phyloP scores from a whole-genome alignment of 1,284 basidiomycete genomes.

The Lentinus polychrous region DNA sequence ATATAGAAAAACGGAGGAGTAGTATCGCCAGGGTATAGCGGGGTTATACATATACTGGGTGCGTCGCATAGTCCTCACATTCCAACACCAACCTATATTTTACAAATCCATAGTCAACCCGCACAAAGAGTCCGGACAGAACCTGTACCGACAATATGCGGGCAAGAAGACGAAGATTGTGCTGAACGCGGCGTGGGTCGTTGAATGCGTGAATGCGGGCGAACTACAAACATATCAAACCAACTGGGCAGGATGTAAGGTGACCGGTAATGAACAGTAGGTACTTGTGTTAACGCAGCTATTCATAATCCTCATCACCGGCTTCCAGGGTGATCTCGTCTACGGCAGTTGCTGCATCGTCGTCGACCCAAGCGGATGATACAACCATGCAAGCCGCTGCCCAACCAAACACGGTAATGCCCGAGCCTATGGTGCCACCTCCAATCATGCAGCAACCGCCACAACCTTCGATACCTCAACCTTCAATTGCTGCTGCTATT shows the following conservation, averaged over 20 bases:
- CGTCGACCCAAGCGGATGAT: slow-evolving; percentile 12
- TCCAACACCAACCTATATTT: not conserved
- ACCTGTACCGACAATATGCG: slow-evolving; percentile 66
- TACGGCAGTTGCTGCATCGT: not conserved
- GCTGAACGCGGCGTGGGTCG: slow-evolving; percentile 63
- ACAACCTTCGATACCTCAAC: slow-evolving; percentile 12
- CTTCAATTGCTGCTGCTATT: slow-evolving; percentile 21
- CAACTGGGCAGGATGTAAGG: slow-evolving; percentile 73
- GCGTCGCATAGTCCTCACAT: slow-evolving; percentile 17
- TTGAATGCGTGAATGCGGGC: slow-evolving; percentile 61
- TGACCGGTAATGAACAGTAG: slow-evolving; percentile 68
- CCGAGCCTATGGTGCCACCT: slow-evolving; percentile 21
- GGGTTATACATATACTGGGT: slow-evolving; percentile 73
- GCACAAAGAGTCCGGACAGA: slow-evolving; percentile 71
- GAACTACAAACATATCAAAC: slow-evolving; percentile 64
- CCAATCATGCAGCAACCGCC: slow-evolving; percentile 13
- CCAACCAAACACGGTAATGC: slow-evolving; percentile 13
- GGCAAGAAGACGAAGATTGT: slow-evolving; percentile 73
- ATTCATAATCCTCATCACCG: not conserved
- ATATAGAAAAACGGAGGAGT: slow-evolving; percentile 67
- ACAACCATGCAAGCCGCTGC: slow-evolving; percentile 5
- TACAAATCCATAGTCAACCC: slow-evolving; percentile 51
- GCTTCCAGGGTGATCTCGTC: slow-evolving; percentile 13
- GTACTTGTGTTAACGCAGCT: slow-evolving; percentile 15
- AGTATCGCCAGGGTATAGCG: slow-evolving; percentile 66